Conservation (phyloP, 225 moss, liverwort and hornwort species). For the Sphagnum tenellum region DNA sequence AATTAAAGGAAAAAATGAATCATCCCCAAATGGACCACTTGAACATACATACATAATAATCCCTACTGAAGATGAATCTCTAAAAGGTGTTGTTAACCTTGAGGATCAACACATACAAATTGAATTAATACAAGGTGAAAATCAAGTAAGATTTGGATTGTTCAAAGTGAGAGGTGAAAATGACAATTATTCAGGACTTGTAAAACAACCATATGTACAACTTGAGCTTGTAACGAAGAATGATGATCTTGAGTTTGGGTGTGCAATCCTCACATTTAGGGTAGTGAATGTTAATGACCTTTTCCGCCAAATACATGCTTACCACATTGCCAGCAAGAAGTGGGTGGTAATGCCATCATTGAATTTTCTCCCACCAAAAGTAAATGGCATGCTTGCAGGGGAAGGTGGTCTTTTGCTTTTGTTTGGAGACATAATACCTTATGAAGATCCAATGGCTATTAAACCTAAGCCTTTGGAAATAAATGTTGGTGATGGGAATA, state of each 20-base stretch:
- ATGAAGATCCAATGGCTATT: constrained; percentile 11
- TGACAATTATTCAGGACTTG: constrained; percentile 9
- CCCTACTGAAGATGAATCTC: neutral
- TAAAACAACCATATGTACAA: constrained; percentile 13
- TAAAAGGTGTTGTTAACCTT: constrained; percentile 29
- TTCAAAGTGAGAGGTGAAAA: constrained; percentile 18
- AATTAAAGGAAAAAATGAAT: neutral
- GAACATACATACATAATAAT: neutral
- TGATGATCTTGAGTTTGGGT: constrained; percentile 22
- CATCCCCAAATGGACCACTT: neutral
- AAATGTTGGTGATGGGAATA: neutral
- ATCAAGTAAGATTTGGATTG: constrained; percentile 14
- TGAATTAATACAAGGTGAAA: constrained; percentile 23
- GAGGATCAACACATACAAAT: constrained; percentile 27
- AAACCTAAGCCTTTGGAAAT: neutral
- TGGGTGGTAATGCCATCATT: constrained; percentile 41
- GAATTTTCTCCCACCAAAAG: constrained; percentile 39
- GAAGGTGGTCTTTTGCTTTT: constrained; percentile 42
- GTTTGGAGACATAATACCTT: constrained; percentile 14
- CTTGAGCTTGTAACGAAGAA: constrained; percentile 15
- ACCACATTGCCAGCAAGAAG: constrained; percentile 19
- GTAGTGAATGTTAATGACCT: constrained; percentile 24
- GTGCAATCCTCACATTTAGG: constrained; percentile 7
- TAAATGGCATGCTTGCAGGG: constrained; percentile 38
- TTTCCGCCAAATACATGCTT: constrained; percentile 34